Conservation (phyloP, 164 flowering plant species). For the Saururus chinensis region DNA sequence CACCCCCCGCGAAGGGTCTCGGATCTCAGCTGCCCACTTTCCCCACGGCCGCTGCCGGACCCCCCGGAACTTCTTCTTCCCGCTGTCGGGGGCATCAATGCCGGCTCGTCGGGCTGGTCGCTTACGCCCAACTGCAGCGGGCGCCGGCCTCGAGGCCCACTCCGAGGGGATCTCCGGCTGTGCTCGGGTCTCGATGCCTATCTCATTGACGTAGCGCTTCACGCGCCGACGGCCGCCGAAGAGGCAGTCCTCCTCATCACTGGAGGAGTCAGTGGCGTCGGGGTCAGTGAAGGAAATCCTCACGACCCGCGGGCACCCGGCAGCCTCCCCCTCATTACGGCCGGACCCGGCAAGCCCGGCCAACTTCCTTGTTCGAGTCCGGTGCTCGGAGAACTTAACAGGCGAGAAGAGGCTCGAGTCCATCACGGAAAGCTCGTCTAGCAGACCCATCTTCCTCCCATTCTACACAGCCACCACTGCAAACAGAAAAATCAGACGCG, state of each 20-base stretch:
- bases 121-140: not conserved
- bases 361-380: conserved; percentile 15
- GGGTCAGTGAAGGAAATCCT: conserved; percentile 61
- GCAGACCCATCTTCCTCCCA: conserved; percentile 12
- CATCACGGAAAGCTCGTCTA: not conserved
- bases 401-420: conserved; percentile 13
- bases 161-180: not conserved
- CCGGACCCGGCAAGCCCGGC: not conserved
- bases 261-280: conserved; percentile 85
- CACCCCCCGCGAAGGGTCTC: conserved; percentile 57
- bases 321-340: not conserved
- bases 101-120: conserved; percentile 1
- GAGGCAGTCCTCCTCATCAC: conserved; percentile 46
- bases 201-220: conserved; percentile 51
- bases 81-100: not conserved
- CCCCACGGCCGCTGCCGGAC: conserved; percentile 93
- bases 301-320: conserved; percentile 23
- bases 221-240: conserved; percentile 32
- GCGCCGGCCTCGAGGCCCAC: conserved; percentile 1
- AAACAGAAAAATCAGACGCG: not conserved
- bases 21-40: conserved; percentile 94
- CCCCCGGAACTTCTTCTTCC: conserved; percentile 51
- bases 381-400: conserved; percentile 42
- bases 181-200: conserved; percentile 20
- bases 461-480: conserved; percentile 5